Evolutionary conservation across 805 yeast species (phyloP).

Genomic region (Sporopachydermia quercuum): DNA sequence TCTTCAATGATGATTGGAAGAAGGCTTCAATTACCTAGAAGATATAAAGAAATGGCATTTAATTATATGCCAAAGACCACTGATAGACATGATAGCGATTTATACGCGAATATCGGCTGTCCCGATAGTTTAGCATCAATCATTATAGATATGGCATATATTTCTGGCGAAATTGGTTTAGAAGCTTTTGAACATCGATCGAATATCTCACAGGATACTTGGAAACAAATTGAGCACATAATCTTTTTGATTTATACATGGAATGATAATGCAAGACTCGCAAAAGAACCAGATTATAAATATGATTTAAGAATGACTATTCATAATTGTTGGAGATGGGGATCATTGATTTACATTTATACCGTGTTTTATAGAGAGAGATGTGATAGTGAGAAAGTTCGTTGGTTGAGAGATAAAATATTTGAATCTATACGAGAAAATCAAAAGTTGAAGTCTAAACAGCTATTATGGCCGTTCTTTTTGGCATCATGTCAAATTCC

Average conservation of each 20-base stretch:
- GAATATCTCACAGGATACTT: not conserved
- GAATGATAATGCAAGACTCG: not conserved
- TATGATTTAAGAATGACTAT: not conserved
- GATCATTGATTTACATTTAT: not conserved
- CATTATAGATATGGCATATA: not conserved
- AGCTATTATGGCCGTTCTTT: not conserved
- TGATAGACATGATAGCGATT: not conserved
- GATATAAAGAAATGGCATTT: not conserved
- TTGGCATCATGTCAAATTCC: not conserved
- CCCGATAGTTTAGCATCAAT: not conserved
- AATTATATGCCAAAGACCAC: not conserved
- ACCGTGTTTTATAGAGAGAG: not conserved
- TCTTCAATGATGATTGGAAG: not conserved
- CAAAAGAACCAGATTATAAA: not conserved
- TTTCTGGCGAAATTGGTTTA: not conserved
- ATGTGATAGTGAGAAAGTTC: not conserved
- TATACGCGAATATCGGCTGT: slow-evolving; percentile 1
- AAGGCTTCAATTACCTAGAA: not conserved
- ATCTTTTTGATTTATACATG: not conserved
- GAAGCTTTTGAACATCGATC: not conserved
- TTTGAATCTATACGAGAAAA: not conserved
- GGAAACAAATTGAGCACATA: not conserved
- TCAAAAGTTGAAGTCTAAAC: not conserved
- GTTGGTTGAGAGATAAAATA: not conserved
- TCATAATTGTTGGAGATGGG: not conserved